Conservation (phyloP, 2,329 filamentous ascomycete genomes). For the Colletotrichum spinosum region DNA sequence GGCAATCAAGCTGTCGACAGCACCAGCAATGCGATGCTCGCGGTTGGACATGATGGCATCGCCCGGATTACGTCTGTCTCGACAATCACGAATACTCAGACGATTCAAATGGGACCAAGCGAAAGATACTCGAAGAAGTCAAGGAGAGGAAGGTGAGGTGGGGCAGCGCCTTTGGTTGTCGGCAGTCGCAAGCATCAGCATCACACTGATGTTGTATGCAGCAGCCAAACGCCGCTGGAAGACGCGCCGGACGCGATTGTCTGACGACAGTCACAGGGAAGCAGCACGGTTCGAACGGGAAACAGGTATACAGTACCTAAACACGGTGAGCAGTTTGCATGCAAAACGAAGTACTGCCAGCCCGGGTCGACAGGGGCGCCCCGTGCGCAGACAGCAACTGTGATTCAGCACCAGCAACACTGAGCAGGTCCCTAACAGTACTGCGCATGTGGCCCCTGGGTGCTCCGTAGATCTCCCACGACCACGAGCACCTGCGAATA, state of each 20-base stretch:
- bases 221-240: constrained; percentile 12
- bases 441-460: too few species aligned
- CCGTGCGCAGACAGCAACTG: too few species aligned
- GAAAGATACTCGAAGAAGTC: not conserved
- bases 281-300: constrained; percentile 22
- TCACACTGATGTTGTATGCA: constrained; percentile 18
- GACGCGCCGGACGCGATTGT: constrained; percentile 37
- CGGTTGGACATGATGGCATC: constrained; percentile 44
- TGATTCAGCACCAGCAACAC: too few species aligned
- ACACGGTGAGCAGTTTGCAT: too few species aligned
- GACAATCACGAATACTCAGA: not conserved
- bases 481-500: constrained; percentile 41
- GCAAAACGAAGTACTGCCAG: too few species aligned
- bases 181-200: not conserved
- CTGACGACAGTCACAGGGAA: constrained; percentile 12
- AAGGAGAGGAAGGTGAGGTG: constrained; percentile 1
- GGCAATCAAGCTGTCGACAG: constrained; percentile 82
- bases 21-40: constrained; percentile 77
- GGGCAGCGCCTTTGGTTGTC: constrained; percentile 4
- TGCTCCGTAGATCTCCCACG: too few species aligned
- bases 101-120: not conserved
- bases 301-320: too few species aligned
- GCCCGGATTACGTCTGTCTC: constrained; percentile 12
- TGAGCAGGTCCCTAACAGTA: too few species aligned
- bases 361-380: too few species aligned